phyloP scores from a whole-genome alignment of 495 filamentous ascomycete species.

The Annulohypoxylon nitens region DNA sequence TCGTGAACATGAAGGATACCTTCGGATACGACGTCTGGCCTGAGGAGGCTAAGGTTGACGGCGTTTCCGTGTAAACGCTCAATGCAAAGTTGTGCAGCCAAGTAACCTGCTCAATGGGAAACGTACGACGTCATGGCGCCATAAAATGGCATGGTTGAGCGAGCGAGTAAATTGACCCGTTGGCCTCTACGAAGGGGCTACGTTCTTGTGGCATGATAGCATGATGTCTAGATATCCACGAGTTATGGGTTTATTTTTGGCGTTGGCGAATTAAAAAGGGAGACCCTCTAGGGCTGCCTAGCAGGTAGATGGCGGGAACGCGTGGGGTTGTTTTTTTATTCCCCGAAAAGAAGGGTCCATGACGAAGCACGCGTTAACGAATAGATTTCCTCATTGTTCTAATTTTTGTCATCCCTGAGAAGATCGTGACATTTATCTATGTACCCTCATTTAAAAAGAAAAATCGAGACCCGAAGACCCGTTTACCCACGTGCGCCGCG shows the following conservation, averaged over 20 bases:
- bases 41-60: constrained; percentile 52
- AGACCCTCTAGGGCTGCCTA: background rate
- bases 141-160: constrained; percentile 7
- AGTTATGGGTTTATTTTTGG: constrained; percentile 4
- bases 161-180: constrained; percentile 9
- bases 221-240: constrained; percentile 14
- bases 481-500: background rate
- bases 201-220: background rate
- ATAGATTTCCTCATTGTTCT: constrained; percentile 7
- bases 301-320: background rate
- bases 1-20: constrained; percentile 85
- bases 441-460: background rate
- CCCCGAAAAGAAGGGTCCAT: background rate
- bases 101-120: background rate
- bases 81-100: background rate
- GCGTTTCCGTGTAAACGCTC: constrained; percentile 3
- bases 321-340: background rate
- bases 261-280: constrained; percentile 11
- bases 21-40: constrained; percentile 67
- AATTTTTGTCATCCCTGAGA: background rate
- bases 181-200: background rate
- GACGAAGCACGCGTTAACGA: constrained; percentile 4
- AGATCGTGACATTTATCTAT: background rate
- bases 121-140: background rate
- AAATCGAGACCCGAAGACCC: background rate